Percentiles rank a stretch among this genome's conserved stretches.
phyloP scores from a whole-genome alignment of 805 yeast species.

The Saturnispora besseyi region DNA sequence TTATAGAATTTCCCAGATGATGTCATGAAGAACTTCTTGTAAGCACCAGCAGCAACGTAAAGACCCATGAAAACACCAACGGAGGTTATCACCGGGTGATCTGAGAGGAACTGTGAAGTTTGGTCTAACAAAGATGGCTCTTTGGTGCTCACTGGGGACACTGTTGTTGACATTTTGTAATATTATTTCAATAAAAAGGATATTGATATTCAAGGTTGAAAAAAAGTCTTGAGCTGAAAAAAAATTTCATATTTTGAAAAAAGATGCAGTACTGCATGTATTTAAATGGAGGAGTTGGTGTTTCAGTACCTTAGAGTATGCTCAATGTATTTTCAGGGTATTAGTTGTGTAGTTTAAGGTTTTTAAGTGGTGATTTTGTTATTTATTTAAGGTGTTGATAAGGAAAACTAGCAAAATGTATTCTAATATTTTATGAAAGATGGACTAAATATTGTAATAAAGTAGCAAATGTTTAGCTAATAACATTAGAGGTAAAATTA shows the following conservation, averaged over 20 bases:
- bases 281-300: too few species aligned
- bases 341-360: too few species aligned
- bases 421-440: too few species aligned
- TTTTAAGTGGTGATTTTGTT: too few species aligned
- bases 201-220: neutral
- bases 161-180: neutral
- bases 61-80: conserved; percentile 58
- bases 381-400: too few species aligned
- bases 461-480: too few species aligned
- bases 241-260: neutral
- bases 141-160: neutral
- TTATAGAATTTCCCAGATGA: conserved; percentile 55
- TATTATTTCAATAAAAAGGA: neutral
- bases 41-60: conserved; percentile 57
- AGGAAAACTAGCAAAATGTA: too few species aligned
- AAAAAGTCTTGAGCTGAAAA: neutral
- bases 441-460: too few species aligned
- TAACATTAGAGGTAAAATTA: too few species aligned
- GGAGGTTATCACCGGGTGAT: conserved; percentile 70
- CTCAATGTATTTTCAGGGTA: too few species aligned
- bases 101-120: conserved; percentile 49
- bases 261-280: too few species aligned
- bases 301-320: too few species aligned
- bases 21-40: conserved; percentile 62
- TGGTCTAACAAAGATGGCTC: conserved; percentile 30